Base-by-base conservation (phyloP, 305 asterid genomes). In the Rubia peregrina region DNA sequence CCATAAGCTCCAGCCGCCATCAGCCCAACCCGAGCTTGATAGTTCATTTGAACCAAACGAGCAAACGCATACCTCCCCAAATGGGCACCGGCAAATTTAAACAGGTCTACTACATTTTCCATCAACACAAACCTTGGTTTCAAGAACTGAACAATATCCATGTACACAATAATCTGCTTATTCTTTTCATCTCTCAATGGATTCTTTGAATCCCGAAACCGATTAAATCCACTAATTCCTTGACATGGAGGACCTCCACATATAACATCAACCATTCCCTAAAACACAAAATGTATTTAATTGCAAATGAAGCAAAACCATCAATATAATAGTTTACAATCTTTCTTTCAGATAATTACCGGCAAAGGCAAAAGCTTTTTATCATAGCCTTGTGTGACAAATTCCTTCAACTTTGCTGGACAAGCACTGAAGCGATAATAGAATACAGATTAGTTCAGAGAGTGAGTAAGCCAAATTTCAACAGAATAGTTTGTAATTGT, bases 171-270 rank as follows among this genome's bases (percentile, higher is more conserved):
- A 5, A 94, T 80, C 61, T 94, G 98, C 46, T 81, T 70, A 19
- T 91, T 94, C 80, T 89, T 94, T 1, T 83, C 72, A 80, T 89
- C 99, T 19, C 72, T 70, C 5, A 94, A 79, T 0, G 96, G 97
- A 2, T 85, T 65, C 0, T 78, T 77, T 61, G 17, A 71, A 69
- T 94, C 80, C 40, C 99, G 75, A 49, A 84, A 89, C 30, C 99
- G 80, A 49, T 94, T 94, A 60, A 80, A 91, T 3, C 96, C 99
- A 75, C 99, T 94, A 19, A 94, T 89, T 53, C 99, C 99, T 85
- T 94, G 97, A 69, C 99, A 94, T 0, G 98, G 98, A 6, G 96
- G 98, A 0, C 98, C 98, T 3, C 96, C 96, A 46, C 98, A 91
- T 65, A 91, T 75, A 10, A 91, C 96, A 84, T 91, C 97, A 40